Conservation (phyloP, 2,329 filamentous ascomycete genomes). For the Colletotrichum limetticola region DNA sequence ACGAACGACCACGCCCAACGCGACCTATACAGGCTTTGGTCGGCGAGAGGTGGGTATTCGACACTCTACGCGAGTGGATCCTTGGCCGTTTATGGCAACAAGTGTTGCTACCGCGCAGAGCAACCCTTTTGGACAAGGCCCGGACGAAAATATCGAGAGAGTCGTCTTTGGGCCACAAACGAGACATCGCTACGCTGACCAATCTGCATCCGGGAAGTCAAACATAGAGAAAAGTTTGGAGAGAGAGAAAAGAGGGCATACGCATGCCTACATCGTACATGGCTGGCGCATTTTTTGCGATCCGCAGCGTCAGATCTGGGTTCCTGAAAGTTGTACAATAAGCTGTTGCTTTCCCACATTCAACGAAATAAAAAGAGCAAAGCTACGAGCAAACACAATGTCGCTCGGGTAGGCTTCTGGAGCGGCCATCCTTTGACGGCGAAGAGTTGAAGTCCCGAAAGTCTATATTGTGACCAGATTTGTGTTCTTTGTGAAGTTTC, state of each 20-base stretch:
- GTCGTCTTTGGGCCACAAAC: constrained; percentile 4
- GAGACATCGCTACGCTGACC: constrained; percentile 11
- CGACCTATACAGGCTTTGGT: not conserved
- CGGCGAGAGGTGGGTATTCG: not conserved
- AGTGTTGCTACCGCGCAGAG: constrained; percentile 12
- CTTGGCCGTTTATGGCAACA: not conserved
- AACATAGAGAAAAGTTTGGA: constrained; percentile 33
- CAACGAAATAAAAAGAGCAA: constrained; percentile 21
- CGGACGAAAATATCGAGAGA: not conserved
- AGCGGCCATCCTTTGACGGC: not conserved
- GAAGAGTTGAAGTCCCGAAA: not conserved
- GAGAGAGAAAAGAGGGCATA: constrained; percentile 11
- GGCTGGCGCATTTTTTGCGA: constrained; percentile 8
- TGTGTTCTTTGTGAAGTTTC: not conserved
- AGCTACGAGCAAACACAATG: not conserved
- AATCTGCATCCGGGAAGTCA: constrained; percentile 4
- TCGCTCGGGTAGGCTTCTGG: not conserved
- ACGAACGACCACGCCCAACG: not conserved
- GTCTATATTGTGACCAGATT: not conserved
- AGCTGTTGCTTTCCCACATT: constrained; percentile 12
- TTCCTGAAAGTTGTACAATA: constrained; percentile 26
- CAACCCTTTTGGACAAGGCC: constrained; percentile 3
- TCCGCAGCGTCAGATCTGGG: not conserved
- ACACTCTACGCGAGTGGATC: not conserved
- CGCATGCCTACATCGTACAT: constrained; percentile 5